These are phyloP conservation scores for Hamigera avellanea DNA, from an alignment of 495 filamentous ascomycete genomes.

Conservation along the genomic window DNA sequence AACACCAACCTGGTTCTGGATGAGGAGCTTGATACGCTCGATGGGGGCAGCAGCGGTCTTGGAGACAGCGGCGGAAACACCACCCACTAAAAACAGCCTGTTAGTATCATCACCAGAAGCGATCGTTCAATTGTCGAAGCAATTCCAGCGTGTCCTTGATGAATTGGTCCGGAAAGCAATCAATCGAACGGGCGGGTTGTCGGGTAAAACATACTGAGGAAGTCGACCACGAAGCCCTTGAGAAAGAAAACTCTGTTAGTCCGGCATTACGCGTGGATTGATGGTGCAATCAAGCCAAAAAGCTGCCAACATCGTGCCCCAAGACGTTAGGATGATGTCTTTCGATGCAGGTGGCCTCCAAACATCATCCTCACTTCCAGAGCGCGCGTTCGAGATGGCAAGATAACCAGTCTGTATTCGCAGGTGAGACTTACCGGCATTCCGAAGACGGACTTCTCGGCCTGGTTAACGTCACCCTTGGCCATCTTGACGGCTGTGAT, in stretches of 20 bases:
- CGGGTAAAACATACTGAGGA: constrained; percentile 74
- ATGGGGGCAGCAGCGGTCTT: constrained; percentile 99
- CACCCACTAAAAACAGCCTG: constrained; percentile 66
- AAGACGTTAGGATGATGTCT: neutral
- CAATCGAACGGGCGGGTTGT: constrained; percentile 1
- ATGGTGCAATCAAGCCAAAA: neutral
- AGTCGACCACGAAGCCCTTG: constrained; percentile 74
- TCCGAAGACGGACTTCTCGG: constrained; percentile 76
- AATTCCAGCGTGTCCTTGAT: no score
- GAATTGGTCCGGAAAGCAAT: neutral
- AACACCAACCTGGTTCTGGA: constrained; percentile 90
- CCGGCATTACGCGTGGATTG: constrained; percentile 1
- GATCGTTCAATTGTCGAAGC: no score
- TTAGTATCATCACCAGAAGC: constrained; percentile 13
- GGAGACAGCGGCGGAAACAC: constrained; percentile 98
- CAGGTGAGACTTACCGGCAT: constrained; percentile 49
- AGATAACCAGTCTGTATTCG: neutral
- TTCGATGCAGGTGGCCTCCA: neutral
- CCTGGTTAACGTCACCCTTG: constrained; percentile 37
- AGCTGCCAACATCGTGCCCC: neutral
- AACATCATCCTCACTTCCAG: neutral
- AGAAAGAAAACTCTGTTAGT: constrained; percentile 23
- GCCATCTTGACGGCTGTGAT: constrained; percentile 38
- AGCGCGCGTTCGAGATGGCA: neutral
- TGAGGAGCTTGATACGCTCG: constrained; percentile 99